Percentiles rank a stretch among this genome's conserved stretches.
These are phyloP conservation scores for Amanita exitialis DNA, from an alignment of 768 basidiomycete genomes.

Conservation along the genomic window DNA sequence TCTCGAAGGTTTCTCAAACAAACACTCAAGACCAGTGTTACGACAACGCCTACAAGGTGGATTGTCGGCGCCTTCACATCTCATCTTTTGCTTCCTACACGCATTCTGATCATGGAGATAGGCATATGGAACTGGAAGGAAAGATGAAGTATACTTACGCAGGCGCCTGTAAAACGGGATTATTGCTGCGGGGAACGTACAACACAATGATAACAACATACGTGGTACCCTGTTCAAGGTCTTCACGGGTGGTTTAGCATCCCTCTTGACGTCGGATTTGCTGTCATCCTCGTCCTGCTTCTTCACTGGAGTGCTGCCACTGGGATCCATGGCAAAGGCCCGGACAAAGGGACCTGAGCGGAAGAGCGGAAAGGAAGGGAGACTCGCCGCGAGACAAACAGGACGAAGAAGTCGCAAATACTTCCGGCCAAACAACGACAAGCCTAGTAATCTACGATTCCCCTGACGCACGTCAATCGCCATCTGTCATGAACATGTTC, in stretches of 20 bases:
- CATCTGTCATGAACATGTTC: neutral
- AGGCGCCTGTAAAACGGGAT: conserved; percentile 48
- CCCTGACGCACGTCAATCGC: neutral
- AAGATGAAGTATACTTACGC: conserved; percentile 37
- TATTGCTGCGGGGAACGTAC: conserved; percentile 5
- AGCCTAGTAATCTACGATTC: conserved; percentile 1
- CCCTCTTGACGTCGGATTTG: conserved; percentile 43
- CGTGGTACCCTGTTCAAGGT: conserved; percentile 83
- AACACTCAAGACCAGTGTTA: conserved; percentile 81
- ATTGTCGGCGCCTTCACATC: conserved; percentile 93
- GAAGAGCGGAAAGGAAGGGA: conserved; percentile 12
- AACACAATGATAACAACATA: conserved; percentile 31
- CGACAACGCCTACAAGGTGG: conserved; percentile 94
- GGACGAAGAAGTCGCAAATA: conserved; percentile 4
- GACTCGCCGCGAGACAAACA: conserved; percentile 14
- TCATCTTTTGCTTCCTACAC: conserved; percentile 94
- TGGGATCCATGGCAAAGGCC: conserved; percentile 25
- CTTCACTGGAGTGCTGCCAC: conserved; percentile 30
- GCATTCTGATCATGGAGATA: conserved; percentile 57
- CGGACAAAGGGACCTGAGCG: conserved; percentile 10
- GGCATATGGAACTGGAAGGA: conserved; percentile 8
- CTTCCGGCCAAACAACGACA: conserved; percentile 12
- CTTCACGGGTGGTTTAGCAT: conserved; percentile 63
- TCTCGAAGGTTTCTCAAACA: conserved; percentile 89
- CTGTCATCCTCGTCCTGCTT: conserved; percentile 52